These are phyloP conservation scores for Fusarium secorum DNA, from an alignment of 2,329 filamentous ascomycete genomes.

Conservation along the genomic window DNA sequence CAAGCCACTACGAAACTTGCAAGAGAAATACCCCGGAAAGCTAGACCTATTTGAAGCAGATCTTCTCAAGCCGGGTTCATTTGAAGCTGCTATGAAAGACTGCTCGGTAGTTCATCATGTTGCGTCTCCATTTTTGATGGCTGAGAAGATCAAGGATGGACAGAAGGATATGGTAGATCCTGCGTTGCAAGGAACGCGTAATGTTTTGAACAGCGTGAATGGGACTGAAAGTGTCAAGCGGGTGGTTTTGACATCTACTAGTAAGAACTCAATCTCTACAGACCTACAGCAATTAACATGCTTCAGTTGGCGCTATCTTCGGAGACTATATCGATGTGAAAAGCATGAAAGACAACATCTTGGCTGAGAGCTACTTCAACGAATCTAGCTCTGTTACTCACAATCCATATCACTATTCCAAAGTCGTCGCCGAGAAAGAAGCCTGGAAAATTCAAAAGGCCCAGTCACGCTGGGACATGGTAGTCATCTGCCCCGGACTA, in stretches of 20 bases:
- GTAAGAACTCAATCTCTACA: neutral
- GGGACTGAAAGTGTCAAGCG: neutral
- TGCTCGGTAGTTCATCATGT: neutral
- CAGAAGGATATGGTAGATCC: neutral
- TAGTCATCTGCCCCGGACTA: neutral
- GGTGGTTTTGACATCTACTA: neutral
- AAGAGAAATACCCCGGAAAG: neutral
- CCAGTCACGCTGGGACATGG: neutral
- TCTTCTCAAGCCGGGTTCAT: neutral
- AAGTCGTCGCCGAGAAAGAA: neutral
- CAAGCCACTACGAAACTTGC: neutral
- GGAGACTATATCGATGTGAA: neutral
- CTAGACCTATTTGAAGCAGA: neutral
- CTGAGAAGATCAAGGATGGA: neutral
- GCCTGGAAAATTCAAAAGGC: neutral
- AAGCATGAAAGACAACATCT: neutral
- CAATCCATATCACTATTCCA: conserved; percentile 2
- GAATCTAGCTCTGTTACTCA: neutral
- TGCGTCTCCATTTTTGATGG: neutral
- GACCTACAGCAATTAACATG: neutral
- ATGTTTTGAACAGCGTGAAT: neutral
- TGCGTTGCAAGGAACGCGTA: neutral
- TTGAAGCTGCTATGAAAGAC: neutral
- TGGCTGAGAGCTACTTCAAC: neutral
- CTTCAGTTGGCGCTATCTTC: neutral